These are phyloP conservation scores for Pseudopediastrum boryanum DNA, from an alignment of 139 green algal genomes.

Conservation along the genomic window DNA sequence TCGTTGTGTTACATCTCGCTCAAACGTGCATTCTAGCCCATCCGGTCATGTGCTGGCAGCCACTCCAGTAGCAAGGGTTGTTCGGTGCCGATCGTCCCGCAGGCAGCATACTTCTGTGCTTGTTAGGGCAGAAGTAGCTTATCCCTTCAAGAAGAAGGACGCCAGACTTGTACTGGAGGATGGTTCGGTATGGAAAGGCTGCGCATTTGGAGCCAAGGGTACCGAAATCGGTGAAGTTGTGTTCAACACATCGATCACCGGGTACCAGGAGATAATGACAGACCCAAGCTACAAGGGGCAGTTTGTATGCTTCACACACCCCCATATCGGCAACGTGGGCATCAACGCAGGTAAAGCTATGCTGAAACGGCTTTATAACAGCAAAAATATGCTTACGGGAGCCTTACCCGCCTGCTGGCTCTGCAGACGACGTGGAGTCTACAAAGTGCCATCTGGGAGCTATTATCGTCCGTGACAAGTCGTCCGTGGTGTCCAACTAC, in stretches of 20 bases:
- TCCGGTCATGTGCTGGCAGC: too few species aligned
- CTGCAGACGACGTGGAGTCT: conserved; percentile 90
- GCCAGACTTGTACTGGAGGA: conserved; percentile 92
- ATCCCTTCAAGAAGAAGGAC: conserved; percentile 76
- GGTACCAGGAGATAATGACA: conserved; percentile 97
- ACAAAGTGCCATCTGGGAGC: conserved; percentile 82
- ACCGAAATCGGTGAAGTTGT: conserved; percentile 88
- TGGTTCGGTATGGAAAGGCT: conserved; percentile 89
- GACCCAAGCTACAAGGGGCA: conserved; percentile 98
- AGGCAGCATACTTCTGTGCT: too few species aligned
- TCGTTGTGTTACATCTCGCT: too few species aligned
- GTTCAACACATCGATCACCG: conserved; percentile 98
- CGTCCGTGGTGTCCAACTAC: conserved; percentile 94
- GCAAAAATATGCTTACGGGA: too few species aligned
- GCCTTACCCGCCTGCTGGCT: too few species aligned
- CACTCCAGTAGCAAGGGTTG: too few species aligned
- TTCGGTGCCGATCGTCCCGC: too few species aligned
- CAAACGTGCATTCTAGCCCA: too few species aligned
- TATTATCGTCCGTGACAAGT: conserved; percentile 88
- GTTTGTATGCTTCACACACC: conserved; percentile 96
- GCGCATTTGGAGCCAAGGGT: conserved; percentile 85
- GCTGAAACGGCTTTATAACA: not conserved
- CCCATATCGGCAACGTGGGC: conserved; percentile 97
- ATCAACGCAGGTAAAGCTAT: conserved; percentile 83
- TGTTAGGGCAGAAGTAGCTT: conserved; percentile 3